phyloP scores from a whole-genome alignment of 306 rosid species.

The Lathyrus tuberosus region DNA sequence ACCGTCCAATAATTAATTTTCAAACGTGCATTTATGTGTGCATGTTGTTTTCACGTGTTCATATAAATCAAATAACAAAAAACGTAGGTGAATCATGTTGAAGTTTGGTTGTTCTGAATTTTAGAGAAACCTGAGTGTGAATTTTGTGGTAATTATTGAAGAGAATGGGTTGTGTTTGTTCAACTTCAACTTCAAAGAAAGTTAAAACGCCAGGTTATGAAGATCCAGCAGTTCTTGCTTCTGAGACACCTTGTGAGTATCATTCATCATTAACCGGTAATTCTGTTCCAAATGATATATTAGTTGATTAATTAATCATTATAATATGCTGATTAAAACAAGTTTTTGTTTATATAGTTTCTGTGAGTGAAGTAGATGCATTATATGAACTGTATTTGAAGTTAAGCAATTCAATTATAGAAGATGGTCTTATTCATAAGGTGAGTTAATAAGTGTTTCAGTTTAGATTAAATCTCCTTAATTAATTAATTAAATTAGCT shows the following conservation, averaged over 20 bases:
- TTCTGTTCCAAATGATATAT: conserved; percentile 4
- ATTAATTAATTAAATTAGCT: not conserved
- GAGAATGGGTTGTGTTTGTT: conserved; percentile 74
- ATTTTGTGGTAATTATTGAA: conserved; percentile 35
- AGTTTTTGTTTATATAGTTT: conserved; percentile 48
- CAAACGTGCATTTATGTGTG: not conserved
- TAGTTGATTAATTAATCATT: not conserved
- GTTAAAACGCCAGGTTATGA: conserved; percentile 58
- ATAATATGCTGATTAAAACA: conserved; percentile 15
- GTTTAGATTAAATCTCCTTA: conserved; percentile 8
- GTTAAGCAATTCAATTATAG: conserved; percentile 77
- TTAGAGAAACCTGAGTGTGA: conserved; percentile 30
- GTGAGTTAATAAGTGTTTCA: conserved; percentile 45
- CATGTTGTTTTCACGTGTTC: conserved; percentile 1
- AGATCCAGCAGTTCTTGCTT: conserved; percentile 76
- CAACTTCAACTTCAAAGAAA: conserved; percentile 54
- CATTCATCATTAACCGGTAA: conserved; percentile 37
- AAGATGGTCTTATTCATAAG: conserved; percentile 85
- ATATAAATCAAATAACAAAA: not conserved
- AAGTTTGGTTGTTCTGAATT: not conserved
- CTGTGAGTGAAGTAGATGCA: conserved; percentile 82
- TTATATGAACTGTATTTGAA: conserved; percentile 75
- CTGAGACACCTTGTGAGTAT: conserved; percentile 89
- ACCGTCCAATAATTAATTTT: not conserved
- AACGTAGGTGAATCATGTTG: not conserved